phyloP scores from a whole-genome alignment of 306 rosid species.

The Inga oerstediana region DNA sequence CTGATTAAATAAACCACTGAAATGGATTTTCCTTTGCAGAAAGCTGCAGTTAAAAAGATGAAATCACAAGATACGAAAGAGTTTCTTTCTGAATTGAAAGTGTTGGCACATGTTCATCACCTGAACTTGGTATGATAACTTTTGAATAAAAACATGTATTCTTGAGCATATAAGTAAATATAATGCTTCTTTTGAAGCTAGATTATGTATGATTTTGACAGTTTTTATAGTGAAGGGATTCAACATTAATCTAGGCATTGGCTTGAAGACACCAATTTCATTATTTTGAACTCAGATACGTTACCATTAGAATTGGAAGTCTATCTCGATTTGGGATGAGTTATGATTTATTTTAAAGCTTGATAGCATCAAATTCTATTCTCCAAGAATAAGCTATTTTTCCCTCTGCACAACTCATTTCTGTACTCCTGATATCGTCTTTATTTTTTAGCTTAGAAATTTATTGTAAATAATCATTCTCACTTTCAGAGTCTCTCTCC shows the following conservation, averaged over 20 bases:
- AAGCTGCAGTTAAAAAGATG: constrained; percentile 90
- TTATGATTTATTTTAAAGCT: background rate
- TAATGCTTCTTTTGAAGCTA: background rate
- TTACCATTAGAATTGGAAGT: background rate
- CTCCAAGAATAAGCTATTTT: background rate
- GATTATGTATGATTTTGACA: background rate
- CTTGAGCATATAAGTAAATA: background rate
- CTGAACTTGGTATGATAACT: constrained; percentile 71
- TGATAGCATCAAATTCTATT: background rate
- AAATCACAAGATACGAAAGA: constrained; percentile 76
- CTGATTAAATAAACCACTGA: background rate
- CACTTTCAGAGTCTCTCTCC: no score
- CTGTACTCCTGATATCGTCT: background rate
- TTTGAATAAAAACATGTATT: background rate
- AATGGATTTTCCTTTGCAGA: constrained; percentile 45
- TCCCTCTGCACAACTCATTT: background rate
- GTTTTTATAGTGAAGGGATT: background rate
- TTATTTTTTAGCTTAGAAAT: no score
- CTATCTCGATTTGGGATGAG: background rate
- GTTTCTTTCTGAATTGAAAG: constrained; percentile 85
- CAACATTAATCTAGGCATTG: background rate
- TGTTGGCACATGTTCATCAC: constrained; percentile 86
- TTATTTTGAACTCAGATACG: background rate
- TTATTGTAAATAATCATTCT: background rate
- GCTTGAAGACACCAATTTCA: background rate